Conservation (phyloP, 2,329 filamentous ascomycete species). For the Diatrype stigma region DNA sequence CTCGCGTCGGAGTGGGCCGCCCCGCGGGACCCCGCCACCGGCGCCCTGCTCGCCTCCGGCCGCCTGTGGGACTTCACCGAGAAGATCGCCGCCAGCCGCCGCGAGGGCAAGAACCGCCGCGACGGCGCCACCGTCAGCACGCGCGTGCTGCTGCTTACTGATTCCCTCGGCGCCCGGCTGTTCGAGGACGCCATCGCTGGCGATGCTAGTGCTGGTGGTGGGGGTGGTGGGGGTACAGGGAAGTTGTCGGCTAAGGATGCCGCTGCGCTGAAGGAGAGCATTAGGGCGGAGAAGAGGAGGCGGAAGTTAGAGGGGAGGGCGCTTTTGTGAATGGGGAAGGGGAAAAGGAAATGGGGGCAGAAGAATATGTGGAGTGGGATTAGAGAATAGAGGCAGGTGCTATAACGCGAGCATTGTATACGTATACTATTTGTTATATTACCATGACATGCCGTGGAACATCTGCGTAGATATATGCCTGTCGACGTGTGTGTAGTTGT, state of each 20-base stretch:
- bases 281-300: conserved; percentile 44
- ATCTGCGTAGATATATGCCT: too few relatives aligned
- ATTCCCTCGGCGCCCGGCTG: conserved; percentile 65
- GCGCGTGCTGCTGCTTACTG: conserved; percentile 73
- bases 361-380: too few relatives aligned
- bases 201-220: conserved; percentile 6
- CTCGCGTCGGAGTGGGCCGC: conserved; percentile 74
- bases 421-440: too few relatives aligned
- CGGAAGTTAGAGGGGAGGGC: conserved; percentile 48
- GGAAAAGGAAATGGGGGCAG: too few relatives aligned
- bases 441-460: too few relatives aligned
- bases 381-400: too few relatives aligned
- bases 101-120: conserved; percentile 94
- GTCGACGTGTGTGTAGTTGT: too few relatives aligned
- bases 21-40: conserved; percentile 56
- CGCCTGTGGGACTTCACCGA: conserved; percentile 90
- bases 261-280: conserved; percentile 35
- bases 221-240: conserved; percentile 27
- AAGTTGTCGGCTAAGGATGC: conserved; percentile 49
- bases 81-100: conserved; percentile 72
- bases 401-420: too few relatives aligned
- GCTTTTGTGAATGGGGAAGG: conserved; percentile 38
- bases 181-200: conserved; percentile 55
- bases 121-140: conserved; percentile 86
- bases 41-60: conserved; percentile 63